Conservation (phyloP, 2,329 filamentous ascomycete genomes). For the Xylariaceae sp. region DNA sequence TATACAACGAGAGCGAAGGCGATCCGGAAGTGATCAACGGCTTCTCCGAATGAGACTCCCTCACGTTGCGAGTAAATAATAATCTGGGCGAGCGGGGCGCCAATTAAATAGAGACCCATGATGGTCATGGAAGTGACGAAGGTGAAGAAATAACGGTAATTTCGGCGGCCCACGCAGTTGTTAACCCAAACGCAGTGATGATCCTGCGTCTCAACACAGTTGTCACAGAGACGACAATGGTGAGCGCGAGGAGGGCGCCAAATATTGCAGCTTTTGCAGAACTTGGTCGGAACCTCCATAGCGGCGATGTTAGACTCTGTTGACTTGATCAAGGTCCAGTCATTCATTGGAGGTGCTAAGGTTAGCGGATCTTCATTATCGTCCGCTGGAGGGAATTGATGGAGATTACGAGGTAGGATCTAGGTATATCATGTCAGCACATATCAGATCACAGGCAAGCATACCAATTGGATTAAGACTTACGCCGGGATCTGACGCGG, state of each 20-base stretch:
- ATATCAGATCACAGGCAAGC: no score
- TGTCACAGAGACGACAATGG: conserved; percentile 94
- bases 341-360: conserved; percentile 78
- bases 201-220: conserved; percentile 94
- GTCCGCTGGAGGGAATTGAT: conserved; percentile 73
- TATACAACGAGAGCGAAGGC: conserved; percentile 89
- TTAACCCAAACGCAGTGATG: conserved; percentile 99
- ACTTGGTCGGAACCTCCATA: conserved; percentile 98
- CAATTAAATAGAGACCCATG: conserved; percentile 70
- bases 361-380: conserved; percentile 75
- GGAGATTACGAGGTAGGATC: conserved; percentile 89
- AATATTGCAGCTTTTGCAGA: conserved; percentile 95
- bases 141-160: conserved; percentile 96
- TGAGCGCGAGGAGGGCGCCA: conserved; percentile 95
- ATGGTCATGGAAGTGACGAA: conserved; percentile 80
- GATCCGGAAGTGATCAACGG: conserved; percentile 67
- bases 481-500: conserved; percentile 86
- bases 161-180: conserved; percentile 93
- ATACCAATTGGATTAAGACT: conserved; percentile 36
- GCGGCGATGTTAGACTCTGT: conserved; percentile 69
- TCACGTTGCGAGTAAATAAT: conserved; percentile 63
- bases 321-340: conserved; percentile 89
- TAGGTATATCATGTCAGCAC: conserved; percentile 34
- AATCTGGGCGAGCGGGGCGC: conserved; percentile 73
- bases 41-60: conserved; percentile 58